These are phyloP conservation scores for Paracorniculantispora psalliotae DNA, from an alignment of 2,329 filamentous ascomycete genomes.

Conservation along the genomic window DNA sequence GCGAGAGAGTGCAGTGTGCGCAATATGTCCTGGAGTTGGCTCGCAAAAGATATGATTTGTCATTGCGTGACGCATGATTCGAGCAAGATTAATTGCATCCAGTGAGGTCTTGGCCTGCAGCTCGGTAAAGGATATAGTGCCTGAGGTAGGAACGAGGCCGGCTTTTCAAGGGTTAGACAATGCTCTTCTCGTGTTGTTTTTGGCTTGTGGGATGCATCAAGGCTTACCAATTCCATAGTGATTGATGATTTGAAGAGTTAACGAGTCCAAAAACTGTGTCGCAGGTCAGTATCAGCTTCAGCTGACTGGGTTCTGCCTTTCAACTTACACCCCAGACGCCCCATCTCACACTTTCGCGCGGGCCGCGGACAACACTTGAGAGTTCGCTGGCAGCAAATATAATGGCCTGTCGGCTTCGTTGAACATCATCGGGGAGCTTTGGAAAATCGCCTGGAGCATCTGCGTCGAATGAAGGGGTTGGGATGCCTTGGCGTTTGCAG, in stretches of 20 bases:
- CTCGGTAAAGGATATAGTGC: slow-evolving; percentile 40
- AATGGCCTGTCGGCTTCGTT: slow-evolving; percentile 41
- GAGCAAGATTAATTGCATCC: slow-evolving; percentile 45
- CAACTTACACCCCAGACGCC: slow-evolving; percentile 45
- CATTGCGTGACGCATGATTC: slow-evolving; percentile 52
- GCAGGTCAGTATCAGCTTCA: neutral
- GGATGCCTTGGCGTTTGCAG: slow-evolving; percentile 36
- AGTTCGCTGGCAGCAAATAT: slow-evolving; percentile 46
- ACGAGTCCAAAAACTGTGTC: slow-evolving; percentile 44
- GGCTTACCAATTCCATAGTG: slow-evolving; percentile 43
- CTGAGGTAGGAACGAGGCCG: slow-evolving; percentile 44
- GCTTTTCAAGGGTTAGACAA: slow-evolving; percentile 28
- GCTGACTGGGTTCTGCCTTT: neutral
- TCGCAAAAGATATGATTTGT: slow-evolving; percentile 53
- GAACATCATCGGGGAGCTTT: slow-evolving; percentile 40
- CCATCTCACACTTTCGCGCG: slow-evolving; percentile 47
- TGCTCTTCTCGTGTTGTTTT: neutral
- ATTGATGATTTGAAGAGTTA: slow-evolving; percentile 47
- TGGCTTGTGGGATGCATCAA: no score
- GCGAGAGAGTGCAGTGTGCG: slow-evolving; percentile 51
- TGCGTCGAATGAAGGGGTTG: slow-evolving; percentile 41
- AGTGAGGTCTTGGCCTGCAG: slow-evolving; percentile 41
- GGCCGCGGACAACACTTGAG: slow-evolving; percentile 42
- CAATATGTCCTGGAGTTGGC: slow-evolving; percentile 43
- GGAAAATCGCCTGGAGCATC: slow-evolving; percentile 43